Base-by-base conservation (phyloP, 371 early-diverging fungal genomes). In the Apophysomyces ossiformis region DNA sequence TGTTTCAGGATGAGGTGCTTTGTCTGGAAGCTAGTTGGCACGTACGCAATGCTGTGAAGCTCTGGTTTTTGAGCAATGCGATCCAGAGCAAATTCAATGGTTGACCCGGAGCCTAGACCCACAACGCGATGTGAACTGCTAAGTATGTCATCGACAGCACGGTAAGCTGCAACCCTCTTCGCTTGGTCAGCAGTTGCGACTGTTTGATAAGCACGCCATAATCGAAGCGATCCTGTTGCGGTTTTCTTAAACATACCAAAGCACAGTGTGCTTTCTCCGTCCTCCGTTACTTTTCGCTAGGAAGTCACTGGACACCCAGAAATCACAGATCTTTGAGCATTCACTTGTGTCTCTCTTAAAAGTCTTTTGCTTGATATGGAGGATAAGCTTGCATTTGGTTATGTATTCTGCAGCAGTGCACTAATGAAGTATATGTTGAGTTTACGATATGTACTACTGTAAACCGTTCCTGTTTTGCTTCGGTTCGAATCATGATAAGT, bases 21-120 rank as follows among this genome's bases (percentile, higher is more conserved):
- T 13, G 93, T 86, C 77, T 96, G 97, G 75, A 93, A 96, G 54
- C 90, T 90, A n/a, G 96, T 95, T 12, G 96, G 95, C 37, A 96
- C 82, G 77, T 91, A 96, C 15, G 91, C 87, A 8, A 82, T 69
- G 21, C 85, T 61, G 37, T 73, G 61, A 7, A 90, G 82, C n/a
- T 86, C 79, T 36, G 75, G 79, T 12, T 84, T 79, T 74, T 90
- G 85, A 35, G 78, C 73, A 58, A 96, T 82, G 37, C 91, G 85
- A 58, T 93, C 87, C 6, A 95, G 87, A 37, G 91, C 93, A 77
- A 91, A 90, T 4, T 93, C 92, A 16, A 96, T 88, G 1, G 97
- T 96, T 9, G 92, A 90, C 7, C 96, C 96, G 43, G 93, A 93
- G 0, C 96, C 96, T 38, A 96, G 85, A 26, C 96, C 96, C 37